Percentiles rank a stretch among this genome's conserved stretches.
Evolutionary conservation across 371 early-diverging fungal genomes (phyloP).

Genomic region (Choanephora cucurbitarum): DNA sequence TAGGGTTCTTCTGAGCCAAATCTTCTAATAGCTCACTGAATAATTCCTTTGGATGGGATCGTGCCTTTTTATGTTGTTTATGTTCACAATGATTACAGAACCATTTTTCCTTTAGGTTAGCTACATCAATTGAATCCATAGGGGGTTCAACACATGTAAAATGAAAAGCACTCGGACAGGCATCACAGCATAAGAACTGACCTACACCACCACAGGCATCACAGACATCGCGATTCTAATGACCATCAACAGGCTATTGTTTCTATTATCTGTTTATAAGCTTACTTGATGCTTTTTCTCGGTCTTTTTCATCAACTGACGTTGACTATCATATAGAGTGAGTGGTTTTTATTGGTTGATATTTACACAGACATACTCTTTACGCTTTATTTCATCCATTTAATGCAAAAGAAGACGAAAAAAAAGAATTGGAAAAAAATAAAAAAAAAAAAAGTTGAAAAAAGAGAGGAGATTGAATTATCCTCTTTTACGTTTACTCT

Average conservation of each 20-base stretch:
- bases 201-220: slow-evolving; percentile 67
- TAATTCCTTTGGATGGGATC: slow-evolving; percentile 15
- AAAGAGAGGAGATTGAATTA: too few relatives aligned
- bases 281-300: neutral
- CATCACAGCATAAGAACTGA: slow-evolving; percentile 73
- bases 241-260: neutral
- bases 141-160: slow-evolving; percentile 76
- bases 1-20: slow-evolving; percentile 47
- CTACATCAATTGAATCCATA: slow-evolving; percentile 53
- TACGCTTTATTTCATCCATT: neutral
- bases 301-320: neutral
- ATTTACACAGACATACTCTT: too few relatives aligned
- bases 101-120: slow-evolving; percentile 60
- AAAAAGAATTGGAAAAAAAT: neutral
- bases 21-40: slow-evolving; percentile 47
- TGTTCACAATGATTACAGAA: slow-evolving; percentile 64
- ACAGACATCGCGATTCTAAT: slow-evolving; percentile 67
- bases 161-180: slow-evolving; percentile 75
- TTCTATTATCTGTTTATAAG: neutral
- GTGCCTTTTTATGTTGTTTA: slow-evolving; percentile 17
- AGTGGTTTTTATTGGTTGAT: neutral
- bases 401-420: neutral
- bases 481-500: too few relatives aligned
- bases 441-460: too few relatives aligned
- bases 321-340: too few relatives aligned